Evolutionary conservation across 768 basidiomycete genomes (phyloP), one percentile per base, ranked within the genome.

Genomic region (Xerocomus spinulosus): DNA sequence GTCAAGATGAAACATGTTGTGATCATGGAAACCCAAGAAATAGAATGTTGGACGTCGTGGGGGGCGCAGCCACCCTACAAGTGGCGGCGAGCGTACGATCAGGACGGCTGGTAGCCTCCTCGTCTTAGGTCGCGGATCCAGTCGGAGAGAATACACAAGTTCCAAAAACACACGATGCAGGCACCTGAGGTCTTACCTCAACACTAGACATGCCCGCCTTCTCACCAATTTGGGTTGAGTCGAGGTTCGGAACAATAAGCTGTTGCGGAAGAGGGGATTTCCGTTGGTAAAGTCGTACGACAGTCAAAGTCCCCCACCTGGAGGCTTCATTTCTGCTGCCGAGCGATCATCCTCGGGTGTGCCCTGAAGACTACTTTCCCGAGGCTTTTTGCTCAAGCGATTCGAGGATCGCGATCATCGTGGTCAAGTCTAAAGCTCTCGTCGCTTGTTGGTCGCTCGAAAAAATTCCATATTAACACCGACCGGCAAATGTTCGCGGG

Each of bases 401-500:
- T 47, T 61, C 56, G 54, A 54, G 62, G 59, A 61, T 56, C 56
- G 54, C 53, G 63, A 59, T 60, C 57, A 46, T 39, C 51, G 21
- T 61, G 50, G 54, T 33, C 55, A 42, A 51, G 60, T 50, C 32
- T 60, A 57, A 55, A 49, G 54, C 29, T 44, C 44, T 62, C 63
- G 46, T 65, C 62, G 62, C 61, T 66, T 64, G 58, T 42, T 46
- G 36, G 29, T 20, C 46, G 33, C 51, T 50, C 43, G 41, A 33
- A 38, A n/a, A 46, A 39, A 40, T 46, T 52, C 48, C 32, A 49
- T 37, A 36, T 49, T 42, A 55, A 57, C 40, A 37, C 59, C 59
- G 62, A 47, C 52, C 57, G 63, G 57, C 47, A 59, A 63, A 62
- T 44, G 54, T 55, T 64, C 62, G 62, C 62, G 62, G 62, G 62